Evolutionary conservation across 306 rosid genomes (phyloP).

Genomic region (Prunus persica): DNA sequence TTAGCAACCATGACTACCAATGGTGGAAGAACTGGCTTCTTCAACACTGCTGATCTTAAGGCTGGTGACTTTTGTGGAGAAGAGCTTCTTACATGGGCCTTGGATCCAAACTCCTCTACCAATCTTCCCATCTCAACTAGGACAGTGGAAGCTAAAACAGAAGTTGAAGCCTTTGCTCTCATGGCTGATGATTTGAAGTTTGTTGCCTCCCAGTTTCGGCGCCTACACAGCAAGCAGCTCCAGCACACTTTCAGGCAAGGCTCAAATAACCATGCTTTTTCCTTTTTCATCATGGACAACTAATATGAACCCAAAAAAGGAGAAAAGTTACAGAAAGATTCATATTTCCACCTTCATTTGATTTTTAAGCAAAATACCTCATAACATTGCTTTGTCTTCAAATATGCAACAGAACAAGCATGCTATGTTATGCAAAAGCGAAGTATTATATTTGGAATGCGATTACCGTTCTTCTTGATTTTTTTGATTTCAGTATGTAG

Average conservation of each 20-base stretch:
- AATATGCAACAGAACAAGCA: not conserved
- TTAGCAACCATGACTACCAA: constrained; percentile 55
- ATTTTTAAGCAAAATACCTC: too few relatives aligned
- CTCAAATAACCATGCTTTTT: constrained; percentile 12
- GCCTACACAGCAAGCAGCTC: constrained; percentile 66
- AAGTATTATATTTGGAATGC: not conserved
- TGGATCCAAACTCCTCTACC: constrained; percentile 57
- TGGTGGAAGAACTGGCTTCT: constrained; percentile 75
- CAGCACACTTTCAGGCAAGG: constrained; percentile 69
- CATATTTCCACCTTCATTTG: too few relatives aligned
- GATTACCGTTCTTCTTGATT: not conserved
- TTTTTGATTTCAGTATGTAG: not conserved
- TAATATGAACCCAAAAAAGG: too few relatives aligned
- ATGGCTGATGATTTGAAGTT: constrained; percentile 66
- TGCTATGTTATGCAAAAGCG: not conserved
- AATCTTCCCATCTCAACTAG: constrained; percentile 73
- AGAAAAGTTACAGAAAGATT: too few relatives aligned
- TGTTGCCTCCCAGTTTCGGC: constrained; percentile 70
- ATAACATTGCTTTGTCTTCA: not conserved
- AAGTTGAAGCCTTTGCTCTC: constrained; percentile 88
- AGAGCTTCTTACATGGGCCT: constrained; percentile 93
- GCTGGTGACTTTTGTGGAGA: constrained; percentile 96
- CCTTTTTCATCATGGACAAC: constrained; percentile 6
- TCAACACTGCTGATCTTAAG: constrained; percentile 48
- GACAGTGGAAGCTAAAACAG: constrained; percentile 63